Base-by-base conservation (phyloP, 352 stramenopile genomes). In the Pythium pectinolyticum region DNA sequence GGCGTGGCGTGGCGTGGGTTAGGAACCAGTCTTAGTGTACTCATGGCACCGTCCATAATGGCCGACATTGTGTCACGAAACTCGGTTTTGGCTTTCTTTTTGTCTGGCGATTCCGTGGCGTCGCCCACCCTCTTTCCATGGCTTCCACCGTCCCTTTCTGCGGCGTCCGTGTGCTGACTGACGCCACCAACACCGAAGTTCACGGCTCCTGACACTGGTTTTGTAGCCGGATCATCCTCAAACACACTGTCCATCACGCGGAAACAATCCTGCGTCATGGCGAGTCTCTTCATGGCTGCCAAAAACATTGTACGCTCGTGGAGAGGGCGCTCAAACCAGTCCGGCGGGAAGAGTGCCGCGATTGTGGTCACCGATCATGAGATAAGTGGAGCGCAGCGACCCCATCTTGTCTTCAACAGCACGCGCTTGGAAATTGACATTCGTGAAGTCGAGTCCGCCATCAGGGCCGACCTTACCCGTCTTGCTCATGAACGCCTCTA, bases 371-470 rank as follows among this genome's bases (percentile, higher is more conserved):
- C 22, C 30, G 43, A 51, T 51, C 14, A 51, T 17, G 8, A 24
- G 15, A 22, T 32, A 51, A 17, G 43, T 51, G 15, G 43, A 51
- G 10, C 24, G n/a, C 20, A 24, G 10, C n/a, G 43, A 51, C 43
- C 8, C 43, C 43, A 51, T 31, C 43, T 51, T 51, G 22, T 51
- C 43, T 17, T 51, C 43, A 31, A 51, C 43, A 15, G 43, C 15
- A 51, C 43, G 43, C n/a, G 22, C 14, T 24, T 51, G 12, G 43
- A 32, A 51, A 31, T 51, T 51, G 43, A 24, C 14, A 17, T 51
- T 31, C 43, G 43, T 31, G 43, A 51, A 51, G 22, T 51, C 43
- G 12, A 51, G 43, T 17, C 43, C 43, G n/a, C 43, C 43, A 17
- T 51, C 43, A 17, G 43, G 43, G 12, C 43, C 43, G 22, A 51